phyloP scores from a whole-genome alignment of 2,329 filamentous ascomycete species.

The Sclerotinia borealis region DNA sequence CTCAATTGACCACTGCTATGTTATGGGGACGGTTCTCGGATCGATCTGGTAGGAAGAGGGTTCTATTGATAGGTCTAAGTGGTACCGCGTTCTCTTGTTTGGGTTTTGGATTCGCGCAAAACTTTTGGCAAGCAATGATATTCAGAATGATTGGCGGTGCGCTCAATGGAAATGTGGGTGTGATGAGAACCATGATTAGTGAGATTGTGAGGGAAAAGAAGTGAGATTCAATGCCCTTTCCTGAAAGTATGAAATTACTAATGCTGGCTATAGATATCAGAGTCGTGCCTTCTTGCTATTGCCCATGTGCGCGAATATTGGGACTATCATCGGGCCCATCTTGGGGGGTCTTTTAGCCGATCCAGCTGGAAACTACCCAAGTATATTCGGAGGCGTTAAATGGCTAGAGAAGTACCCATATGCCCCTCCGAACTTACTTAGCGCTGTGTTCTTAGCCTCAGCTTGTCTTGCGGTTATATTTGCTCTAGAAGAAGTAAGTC shows the following conservation, averaged over 20 bases:
- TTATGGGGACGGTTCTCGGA: slow-evolving; percentile 62
- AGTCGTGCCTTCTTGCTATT: slow-evolving; percentile 40
- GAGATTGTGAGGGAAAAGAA: slow-evolving; percentile 68
- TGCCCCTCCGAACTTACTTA: slow-evolving; percentile 39
- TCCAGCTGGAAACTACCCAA: slow-evolving; percentile 36
- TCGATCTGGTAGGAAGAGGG: slow-evolving; percentile 49
- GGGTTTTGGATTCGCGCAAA: slow-evolving; percentile 62
- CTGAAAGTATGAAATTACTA: background rate
- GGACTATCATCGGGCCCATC: slow-evolving; percentile 38
- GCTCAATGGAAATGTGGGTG: slow-evolving; percentile 67
- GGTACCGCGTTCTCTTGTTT: slow-evolving; percentile 58
- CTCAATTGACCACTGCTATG: slow-evolving; percentile 64
- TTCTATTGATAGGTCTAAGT: slow-evolving; percentile 59
- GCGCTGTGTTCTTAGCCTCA: slow-evolving; percentile 32
- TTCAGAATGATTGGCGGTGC: slow-evolving; percentile 55
- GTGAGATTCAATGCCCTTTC: slow-evolving; percentile 30
- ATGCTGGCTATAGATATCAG: slow-evolving; percentile 30
- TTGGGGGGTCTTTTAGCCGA: slow-evolving; percentile 41
- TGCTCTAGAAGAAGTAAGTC: slow-evolving; percentile 32
- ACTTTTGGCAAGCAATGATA: slow-evolving; percentile 54
- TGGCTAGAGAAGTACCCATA: slow-evolving; percentile 41
- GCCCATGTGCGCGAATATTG: slow-evolving; percentile 63
- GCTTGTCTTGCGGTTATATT: slow-evolving; percentile 33
- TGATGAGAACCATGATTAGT: slow-evolving; percentile 68
- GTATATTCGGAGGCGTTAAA: slow-evolving; percentile 35